Conservation (phyloP, 495 filamentous ascomycete species). For the Hyaloscypha variabilis region DNA sequence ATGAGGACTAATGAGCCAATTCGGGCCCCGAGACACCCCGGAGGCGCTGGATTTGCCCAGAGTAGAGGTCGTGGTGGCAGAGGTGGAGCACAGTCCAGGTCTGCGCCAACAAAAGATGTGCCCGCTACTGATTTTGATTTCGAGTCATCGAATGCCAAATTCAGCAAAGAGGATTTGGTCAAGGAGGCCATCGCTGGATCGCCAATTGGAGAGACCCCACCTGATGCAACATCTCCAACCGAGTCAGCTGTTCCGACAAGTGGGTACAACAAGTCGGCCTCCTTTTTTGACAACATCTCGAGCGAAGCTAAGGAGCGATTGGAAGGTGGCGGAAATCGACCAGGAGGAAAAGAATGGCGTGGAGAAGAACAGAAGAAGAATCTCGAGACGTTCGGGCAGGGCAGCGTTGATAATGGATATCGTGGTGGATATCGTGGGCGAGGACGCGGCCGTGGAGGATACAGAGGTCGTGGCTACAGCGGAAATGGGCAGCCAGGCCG, state of each 20-base stretch:
- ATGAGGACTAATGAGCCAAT: constrained; percentile 69
- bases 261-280: constrained; percentile 80
- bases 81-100: constrained; percentile 52
- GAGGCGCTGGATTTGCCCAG: constrained; percentile 47
- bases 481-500: constrained; percentile 31
- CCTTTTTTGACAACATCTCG: constrained; percentile 98
- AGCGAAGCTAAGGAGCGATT: constrained; percentile 91
- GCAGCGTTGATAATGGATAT: constrained; percentile 86
- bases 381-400: constrained; percentile 98
- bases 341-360: constrained; percentile 88
- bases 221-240: constrained; percentile 41
- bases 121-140: constrained; percentile 94
- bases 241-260: constrained; percentile 40
- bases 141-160: constrained; percentile 88
- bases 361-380: constrained; percentile 93
- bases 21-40: constrained; percentile 42
- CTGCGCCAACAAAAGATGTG: constrained; percentile 76
- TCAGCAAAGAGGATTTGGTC: constrained; percentile 94
- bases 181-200: constrained; percentile 89
- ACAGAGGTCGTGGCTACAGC: constrained; percentile 50
- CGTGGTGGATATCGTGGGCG: constrained; percentile 72
- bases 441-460: constrained; percentile 60
- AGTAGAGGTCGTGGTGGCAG: constrained; percentile 58
- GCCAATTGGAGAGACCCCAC: constrained; percentile 59
- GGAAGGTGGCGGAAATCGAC: constrained; percentile 63